Conservation (phyloP, 2,329 filamentous ascomycete genomes). For the Neopestalotiopsis sp. region DNA sequence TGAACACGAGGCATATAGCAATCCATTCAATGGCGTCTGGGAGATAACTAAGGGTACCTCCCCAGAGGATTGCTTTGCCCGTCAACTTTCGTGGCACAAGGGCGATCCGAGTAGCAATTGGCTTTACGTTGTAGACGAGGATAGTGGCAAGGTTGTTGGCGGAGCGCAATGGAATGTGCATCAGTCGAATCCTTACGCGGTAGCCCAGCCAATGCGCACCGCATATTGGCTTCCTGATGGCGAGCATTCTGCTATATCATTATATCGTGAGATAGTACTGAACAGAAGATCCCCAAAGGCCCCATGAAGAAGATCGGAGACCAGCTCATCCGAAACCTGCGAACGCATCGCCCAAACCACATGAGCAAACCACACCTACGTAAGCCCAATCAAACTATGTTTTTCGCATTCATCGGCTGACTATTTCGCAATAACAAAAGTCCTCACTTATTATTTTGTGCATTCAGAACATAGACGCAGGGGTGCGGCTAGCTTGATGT, state of each 20-base stretch:
- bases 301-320: slow-evolving; percentile 22
- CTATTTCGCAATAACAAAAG: not conserved
- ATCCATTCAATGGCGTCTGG: slow-evolving; percentile 26
- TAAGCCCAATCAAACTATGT: not conserved
- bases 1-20: slow-evolving; percentile 24
- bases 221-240: not conserved
- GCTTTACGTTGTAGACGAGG: slow-evolving; percentile 26
- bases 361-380: slow-evolving; percentile 24
- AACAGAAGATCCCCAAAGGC: not conserved
- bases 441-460: slow-evolving; percentile 19
- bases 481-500: slow-evolving; percentile 23
- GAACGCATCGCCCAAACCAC: slow-evolving; percentile 18
- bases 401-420: not conserved
- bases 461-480: slow-evolving; percentile 21
- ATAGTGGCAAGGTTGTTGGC: slow-evolving; percentile 25
- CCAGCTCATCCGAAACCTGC: slow-evolving; percentile 20
- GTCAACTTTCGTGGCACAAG: slow-evolving; percentile 24
- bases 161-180: slow-evolving; percentile 21
- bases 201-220: not conserved
- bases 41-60: slow-evolving; percentile 22
- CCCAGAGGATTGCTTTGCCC: slow-evolving; percentile 21
- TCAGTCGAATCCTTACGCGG: not conserved
- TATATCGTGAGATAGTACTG: not conserved
- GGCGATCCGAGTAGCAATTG: slow-evolving; percentile 24
- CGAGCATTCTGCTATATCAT: not conserved